Evolutionary conservation across 345 rosid species (phyloP).

Genomic region (Eucalyptus cladocalyx): DNA sequence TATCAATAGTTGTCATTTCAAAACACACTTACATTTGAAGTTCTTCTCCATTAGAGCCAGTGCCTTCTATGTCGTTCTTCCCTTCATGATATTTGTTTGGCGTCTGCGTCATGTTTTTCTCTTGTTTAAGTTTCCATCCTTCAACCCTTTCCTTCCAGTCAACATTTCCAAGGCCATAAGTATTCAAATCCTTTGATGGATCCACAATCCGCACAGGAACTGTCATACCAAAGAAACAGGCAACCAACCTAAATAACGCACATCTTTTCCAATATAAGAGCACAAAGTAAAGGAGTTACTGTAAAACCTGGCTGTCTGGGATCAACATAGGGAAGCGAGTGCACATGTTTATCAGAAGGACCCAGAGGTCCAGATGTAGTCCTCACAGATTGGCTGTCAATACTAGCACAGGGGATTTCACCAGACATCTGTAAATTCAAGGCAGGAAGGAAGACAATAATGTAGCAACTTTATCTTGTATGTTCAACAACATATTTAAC

Average conservation of each 20-base stretch:
- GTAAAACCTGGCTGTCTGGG: slow-evolving; percentile 93
- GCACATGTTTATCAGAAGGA: slow-evolving; percentile 67
- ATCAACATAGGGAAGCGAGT: slow-evolving; percentile 85
- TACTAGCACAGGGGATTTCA: slow-evolving; percentile 79
- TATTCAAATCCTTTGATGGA: slow-evolving; percentile 95
- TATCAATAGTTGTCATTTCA: not conserved
- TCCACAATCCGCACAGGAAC: slow-evolving; percentile 98
- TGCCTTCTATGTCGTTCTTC: slow-evolving; percentile 93
- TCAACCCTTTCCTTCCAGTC: slow-evolving; percentile 99
- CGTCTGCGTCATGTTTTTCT: slow-evolving; percentile 68
- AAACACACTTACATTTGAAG: slow-evolving; percentile 71
- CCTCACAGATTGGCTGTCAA: slow-evolving; percentile 85
- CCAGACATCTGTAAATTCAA: slow-evolving; percentile 67
- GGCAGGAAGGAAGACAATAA: not conserved
- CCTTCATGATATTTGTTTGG: slow-evolving; percentile 63
- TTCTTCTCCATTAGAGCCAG: slow-evolving; percentile 98
- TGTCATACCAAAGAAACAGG: slow-evolving; percentile 10
- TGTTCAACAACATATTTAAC: not conserved
- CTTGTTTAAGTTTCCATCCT: slow-evolving; percentile 99
- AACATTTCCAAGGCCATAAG: slow-evolving; percentile 94
- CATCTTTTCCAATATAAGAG: not conserved
- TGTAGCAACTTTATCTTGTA: not conserved
- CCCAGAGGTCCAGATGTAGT: slow-evolving; percentile 99
- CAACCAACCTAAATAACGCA: not conserved
- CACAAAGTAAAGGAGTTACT: not conserved